A percentile compares a stretch with the other conserved stretches of the same genome.
phyloP scores from a whole-genome alignment of 202 grass and related monocot genomes.

The Dendrocalamus latiflorus region DNA sequence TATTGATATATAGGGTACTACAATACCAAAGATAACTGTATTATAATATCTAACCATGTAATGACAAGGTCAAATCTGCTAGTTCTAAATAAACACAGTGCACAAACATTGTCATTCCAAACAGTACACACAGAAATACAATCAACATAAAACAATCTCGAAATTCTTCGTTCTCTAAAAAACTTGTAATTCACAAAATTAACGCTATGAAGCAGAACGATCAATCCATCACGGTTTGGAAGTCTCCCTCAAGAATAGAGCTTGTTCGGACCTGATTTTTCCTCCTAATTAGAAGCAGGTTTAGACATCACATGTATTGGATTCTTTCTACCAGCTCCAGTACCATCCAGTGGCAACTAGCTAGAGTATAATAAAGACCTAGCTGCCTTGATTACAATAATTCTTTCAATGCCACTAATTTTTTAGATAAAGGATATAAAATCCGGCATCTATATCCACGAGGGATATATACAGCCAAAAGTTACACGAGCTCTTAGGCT shows the following conservation, averaged over 20 bases:
- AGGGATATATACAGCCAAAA: no score
- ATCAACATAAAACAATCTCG: neutral
- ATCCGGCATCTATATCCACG: no score
- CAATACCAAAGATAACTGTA: no score
- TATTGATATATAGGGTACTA: no score
- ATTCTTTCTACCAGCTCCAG: neutral
- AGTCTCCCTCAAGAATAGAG: no score
- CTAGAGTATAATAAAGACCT: neutral
- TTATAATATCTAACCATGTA: no score
- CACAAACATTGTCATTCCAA: neutral
- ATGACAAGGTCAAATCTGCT: no score
- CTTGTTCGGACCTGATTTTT: neutral
- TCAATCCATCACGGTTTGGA: neutral
- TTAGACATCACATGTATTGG: neutral
- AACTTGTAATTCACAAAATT: neutral
- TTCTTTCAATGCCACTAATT: neutral
- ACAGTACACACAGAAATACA: neutral
- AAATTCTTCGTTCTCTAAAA: neutral
- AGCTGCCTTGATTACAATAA: neutral
- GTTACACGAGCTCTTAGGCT: no score
- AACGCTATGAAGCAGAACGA: neutral
- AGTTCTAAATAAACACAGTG: neutral
- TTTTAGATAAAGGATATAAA: no score
- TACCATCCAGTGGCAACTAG: no score
- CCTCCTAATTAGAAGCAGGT: neutral